These are phyloP conservation scores for Backusella mclennaniae DNA, from an alignment of 192 early-diverging fungal genomes.

Conservation along the genomic window DNA sequence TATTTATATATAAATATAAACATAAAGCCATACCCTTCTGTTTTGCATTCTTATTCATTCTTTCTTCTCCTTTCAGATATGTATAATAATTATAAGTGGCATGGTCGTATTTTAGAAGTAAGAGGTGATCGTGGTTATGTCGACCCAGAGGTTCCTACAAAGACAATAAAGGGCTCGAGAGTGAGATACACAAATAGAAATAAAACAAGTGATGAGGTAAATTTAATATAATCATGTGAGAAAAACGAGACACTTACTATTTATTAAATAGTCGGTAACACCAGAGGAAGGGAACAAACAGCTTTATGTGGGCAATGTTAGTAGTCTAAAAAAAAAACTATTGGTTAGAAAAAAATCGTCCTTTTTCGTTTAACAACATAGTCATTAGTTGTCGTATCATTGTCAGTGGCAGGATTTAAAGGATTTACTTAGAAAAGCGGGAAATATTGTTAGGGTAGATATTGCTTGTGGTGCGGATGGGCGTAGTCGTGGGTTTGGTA, in stretches of 20 bases:
- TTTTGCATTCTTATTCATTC: not conserved
- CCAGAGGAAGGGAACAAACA: slow-evolving; percentile 28
- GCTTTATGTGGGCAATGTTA: slow-evolving; percentile 81
- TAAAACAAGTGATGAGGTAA: slow-evolving; percentile 4
- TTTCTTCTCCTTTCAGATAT: slow-evolving; percentile 34
- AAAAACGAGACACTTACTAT: slow-evolving; percentile 7
- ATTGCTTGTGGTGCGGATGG: slow-evolving; percentile 62
- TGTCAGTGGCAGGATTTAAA: slow-evolving; percentile 84
- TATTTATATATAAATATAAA: not conserved
- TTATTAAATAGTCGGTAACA: slow-evolving; percentile 5
- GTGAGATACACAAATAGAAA: slow-evolving; percentile 20
- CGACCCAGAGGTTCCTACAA: slow-evolving; percentile 27
- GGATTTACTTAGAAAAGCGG: slow-evolving; percentile 70
- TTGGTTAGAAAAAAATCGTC: not conserved
- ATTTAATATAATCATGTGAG: not conserved
- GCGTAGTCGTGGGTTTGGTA: slow-evolving; percentile 71
- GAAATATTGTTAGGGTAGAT: slow-evolving; percentile 68
- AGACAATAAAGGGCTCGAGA: slow-evolving; percentile 2
- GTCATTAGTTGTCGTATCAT: slow-evolving; percentile 59
- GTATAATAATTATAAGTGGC: slow-evolving; percentile 69
- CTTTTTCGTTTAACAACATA: not conserved
- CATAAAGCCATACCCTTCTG: not conserved
- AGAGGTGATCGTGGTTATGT: slow-evolving; percentile 63
- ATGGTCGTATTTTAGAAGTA: slow-evolving; percentile 72
- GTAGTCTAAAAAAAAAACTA: slow-evolving; percentile 9